A percentile compares a stretch with the other conserved stretches of the same genome.
Evolutionary conservation across 768 basidiomycete genomes (phyloP).

Genomic region (Cystoderma amianthinum): DNA sequence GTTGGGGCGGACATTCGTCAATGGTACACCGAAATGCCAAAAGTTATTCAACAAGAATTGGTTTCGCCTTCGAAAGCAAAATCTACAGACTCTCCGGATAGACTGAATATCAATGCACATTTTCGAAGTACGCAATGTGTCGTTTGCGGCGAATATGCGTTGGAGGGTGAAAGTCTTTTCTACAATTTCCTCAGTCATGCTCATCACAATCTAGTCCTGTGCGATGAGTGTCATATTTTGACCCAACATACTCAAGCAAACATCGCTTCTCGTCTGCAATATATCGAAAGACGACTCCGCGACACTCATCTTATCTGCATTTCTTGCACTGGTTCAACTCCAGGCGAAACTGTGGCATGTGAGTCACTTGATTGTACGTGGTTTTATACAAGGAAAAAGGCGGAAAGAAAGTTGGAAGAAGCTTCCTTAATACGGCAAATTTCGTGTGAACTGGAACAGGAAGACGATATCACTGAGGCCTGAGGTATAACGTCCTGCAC

Average conservation of each 20-base stretch:
- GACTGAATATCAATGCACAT: slow-evolving; percentile 64
- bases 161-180: slow-evolving; percentile 34
- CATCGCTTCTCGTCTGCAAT: slow-evolving; percentile 47
- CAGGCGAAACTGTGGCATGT: slow-evolving; percentile 60
- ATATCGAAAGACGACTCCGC: slow-evolving; percentile 45
- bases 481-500: not conserved
- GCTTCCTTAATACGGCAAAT: slow-evolving; percentile 21
- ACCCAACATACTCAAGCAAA: slow-evolving; percentile 49
- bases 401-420: slow-evolving; percentile 35
- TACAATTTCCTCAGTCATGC: not conserved
- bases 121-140: slow-evolving; percentile 68
- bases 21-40: slow-evolving; percentile 90
- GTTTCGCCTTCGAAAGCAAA: slow-evolving; percentile 18
- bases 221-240: slow-evolving; percentile 46
- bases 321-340: slow-evolving; percentile 55
- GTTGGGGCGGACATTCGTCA: slow-evolving; percentile 79
- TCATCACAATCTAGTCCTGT: slow-evolving; percentile 41
- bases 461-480: no score
- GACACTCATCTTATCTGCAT: slow-evolving; percentile 66
- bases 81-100: slow-evolving; percentile 20
- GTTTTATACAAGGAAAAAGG: slow-evolving; percentile 65
- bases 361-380: slow-evolving; percentile 85
- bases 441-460: no score
- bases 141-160: slow-evolving; percentile 52
- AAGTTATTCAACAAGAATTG: slow-evolving; percentile 26